A percentile compares a stretch with the other conserved stretches of the same genome.
These are phyloP conservation scores for Buxus sempervirens DNA, from an alignment of 164 flowering plant species.

Conservation along the genomic window DNA sequence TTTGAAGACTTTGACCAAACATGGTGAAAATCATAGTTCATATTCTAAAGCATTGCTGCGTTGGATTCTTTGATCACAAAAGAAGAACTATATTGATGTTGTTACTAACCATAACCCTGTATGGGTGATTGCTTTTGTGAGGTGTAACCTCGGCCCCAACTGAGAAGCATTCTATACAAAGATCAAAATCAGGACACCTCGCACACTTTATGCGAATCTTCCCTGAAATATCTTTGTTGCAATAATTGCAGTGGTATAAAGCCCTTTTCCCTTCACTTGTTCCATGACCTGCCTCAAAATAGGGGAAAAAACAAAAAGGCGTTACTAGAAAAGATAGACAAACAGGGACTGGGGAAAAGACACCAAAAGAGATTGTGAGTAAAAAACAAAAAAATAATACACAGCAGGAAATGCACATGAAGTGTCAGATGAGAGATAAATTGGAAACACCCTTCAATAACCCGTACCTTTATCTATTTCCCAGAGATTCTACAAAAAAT, in stretches of 20 bases:
- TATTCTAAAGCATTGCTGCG: too few species aligned
- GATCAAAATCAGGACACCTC: slow-evolving; percentile 80
- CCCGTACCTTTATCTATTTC: too few species aligned
- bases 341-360: not conserved
- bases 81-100: not conserved
- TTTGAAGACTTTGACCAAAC: too few species aligned
- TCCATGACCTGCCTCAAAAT: slow-evolving; percentile 47
- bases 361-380: not conserved
- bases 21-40: too few species aligned
- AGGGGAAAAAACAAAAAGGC: slow-evolving; percentile 4
- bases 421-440: too few species aligned
- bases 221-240: slow-evolving; percentile 79
- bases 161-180: slow-evolving; percentile 88
- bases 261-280: slow-evolving; percentile 62
- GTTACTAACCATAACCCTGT: slow-evolving; percentile 84
- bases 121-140: slow-evolving; percentile 80
- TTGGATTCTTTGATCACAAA: not conserved
- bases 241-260: slow-evolving; percentile 75
- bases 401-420: not conserved
- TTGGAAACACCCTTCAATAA: too few species aligned
- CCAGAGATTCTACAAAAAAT: too few species aligned
- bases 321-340: not conserved
- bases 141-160: slow-evolving; percentile 85
- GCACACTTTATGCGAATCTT: slow-evolving; percentile 71
- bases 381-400: not conserved